Conservation (phyloP, 2,329 filamentous ascomycete genomes). For the Diaporthe vexans region DNA sequence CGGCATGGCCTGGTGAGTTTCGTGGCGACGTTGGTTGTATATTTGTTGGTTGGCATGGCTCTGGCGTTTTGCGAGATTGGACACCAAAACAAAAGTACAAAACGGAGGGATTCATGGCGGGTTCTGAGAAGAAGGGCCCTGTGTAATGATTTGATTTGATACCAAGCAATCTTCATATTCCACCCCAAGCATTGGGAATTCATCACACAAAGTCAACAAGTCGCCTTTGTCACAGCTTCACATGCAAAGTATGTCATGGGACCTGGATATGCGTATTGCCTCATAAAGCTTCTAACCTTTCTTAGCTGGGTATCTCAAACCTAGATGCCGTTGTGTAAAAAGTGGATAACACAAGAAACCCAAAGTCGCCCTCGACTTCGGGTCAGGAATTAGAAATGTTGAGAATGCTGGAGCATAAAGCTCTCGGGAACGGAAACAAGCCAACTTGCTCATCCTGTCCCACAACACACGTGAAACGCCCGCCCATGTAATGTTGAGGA, state of each 20-base stretch:
- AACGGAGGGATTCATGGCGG: neutral
- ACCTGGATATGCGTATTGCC: neutral
- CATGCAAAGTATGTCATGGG: neutral
- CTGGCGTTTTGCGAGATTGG: conserved; percentile 39
- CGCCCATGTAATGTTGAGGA: conserved; percentile 6
- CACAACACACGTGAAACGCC: conserved; percentile 15
- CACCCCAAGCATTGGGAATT: neutral
- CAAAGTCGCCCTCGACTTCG: conserved; percentile 21
- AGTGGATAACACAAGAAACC: neutral
- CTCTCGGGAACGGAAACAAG: conserved; percentile 7
- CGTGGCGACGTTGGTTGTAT: neutral
- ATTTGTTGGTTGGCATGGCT: conserved; percentile 37
- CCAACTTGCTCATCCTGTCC: neutral
- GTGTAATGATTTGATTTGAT: conserved; percentile 39
- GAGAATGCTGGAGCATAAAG: conserved; percentile 14
- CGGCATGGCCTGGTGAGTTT: neutral
- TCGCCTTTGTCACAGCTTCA: neutral
- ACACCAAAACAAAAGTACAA: conserved; percentile 14
- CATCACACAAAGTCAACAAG: neutral
- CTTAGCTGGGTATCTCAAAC: conserved; percentile 27
- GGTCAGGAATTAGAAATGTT: conserved; percentile 3
- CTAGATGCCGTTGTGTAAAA: conserved; percentile 23
- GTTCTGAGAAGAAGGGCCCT: neutral
- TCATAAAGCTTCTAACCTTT: conserved; percentile 9
- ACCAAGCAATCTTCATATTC: conserved; percentile 27